A percentile compares a stretch with the other conserved stretches of the same genome.
These are phyloP conservation scores for Knoxia roxburghii DNA, from an alignment of 257 asterid genomes.

Conservation along the genomic window DNA sequence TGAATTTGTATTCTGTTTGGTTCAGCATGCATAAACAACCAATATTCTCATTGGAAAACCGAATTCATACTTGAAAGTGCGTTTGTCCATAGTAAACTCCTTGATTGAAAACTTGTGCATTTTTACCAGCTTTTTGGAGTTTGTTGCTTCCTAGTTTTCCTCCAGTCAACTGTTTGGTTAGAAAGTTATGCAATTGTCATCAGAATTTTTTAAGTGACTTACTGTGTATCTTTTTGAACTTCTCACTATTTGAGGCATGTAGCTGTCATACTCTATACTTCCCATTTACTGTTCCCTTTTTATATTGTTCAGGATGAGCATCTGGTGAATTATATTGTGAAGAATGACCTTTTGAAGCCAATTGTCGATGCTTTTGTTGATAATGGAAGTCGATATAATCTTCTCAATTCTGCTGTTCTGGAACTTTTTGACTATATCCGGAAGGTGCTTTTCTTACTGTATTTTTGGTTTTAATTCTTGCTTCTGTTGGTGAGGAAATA, in stretches of 20 bases:
- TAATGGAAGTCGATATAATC: conserved; percentile 90
- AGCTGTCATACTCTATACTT: background rate
- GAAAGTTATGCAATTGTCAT: background rate
- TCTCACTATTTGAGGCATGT: background rate
- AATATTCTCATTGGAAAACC: background rate
- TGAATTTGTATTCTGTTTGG: background rate
- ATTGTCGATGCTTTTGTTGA: conserved; percentile 77
- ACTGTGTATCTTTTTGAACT: background rate
- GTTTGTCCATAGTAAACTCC: background rate
- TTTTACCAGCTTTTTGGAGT: background rate
- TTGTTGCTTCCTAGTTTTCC: background rate
- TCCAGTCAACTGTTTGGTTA: background rate
- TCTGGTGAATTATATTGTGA: conserved; percentile 69
- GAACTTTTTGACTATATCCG: conserved; percentile 81
- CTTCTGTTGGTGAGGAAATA: background rate
- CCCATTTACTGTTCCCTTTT: background rate
- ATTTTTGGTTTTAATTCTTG: background rate
- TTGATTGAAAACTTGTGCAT: background rate
- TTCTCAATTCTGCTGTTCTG: conserved; percentile 87
- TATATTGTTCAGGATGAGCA: conserved; percentile 84
- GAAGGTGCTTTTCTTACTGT: conserved; percentile 49
- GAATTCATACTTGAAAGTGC: background rate
- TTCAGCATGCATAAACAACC: conserved; percentile 2
- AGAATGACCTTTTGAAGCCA: conserved; percentile 76
- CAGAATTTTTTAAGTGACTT: background rate